Evolutionary conservation across 495 filamentous ascomycete genomes (phyloP), one percentile per base, ranked within the genome.

Genomic region (Rhizodiscina lignyota): DNA sequence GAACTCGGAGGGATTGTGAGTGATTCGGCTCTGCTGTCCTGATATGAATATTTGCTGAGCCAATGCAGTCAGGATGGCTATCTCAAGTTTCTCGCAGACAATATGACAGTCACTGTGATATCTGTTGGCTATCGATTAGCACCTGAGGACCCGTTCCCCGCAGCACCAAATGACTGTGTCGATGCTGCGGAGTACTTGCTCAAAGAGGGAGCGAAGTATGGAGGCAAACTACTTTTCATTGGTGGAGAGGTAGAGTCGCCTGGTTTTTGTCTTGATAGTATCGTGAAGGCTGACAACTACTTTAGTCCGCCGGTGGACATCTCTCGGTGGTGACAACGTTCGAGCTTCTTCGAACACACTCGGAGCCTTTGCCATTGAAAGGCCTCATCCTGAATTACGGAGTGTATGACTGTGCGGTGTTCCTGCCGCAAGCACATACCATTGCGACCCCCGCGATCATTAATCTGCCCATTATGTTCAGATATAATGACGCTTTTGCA

Each of bases 121-220:
- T 66, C 63, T 4, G 56, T 72, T 15, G 72, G 68, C 12, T 75
- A 75, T 51, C 55, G 72, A 30, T 58, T 66, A n/a, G 69, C 72
- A 4, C 72, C 72, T 0, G 68, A 74, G 36, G 29, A 74, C 42
- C 65, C 67, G 0, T 73, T 56, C 40, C 72, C 72, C 0, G 56
- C 55, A 12, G 59, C 52, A 0, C 42, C 55, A 3, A 52, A 74
- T 32, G 72, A 77, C 47, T 64, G 63, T 51, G 56, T 55, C 34
- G 69, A 71, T 50, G 64, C 51, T 8, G 66, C 60, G 20, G 61
- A 64, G 39, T 69, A 60, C 43, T 49, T 71, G 3, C 53, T 66
- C 34, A 58, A 70, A 30, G 54, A 70, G 36, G 41, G 51, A 23
- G 45, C 42, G 29, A 44, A 60, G 29, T 64, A 56, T 42, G 59